Evolutionary conservation across 306 rosid species (phyloP).

Genomic region (Pterocarpus santalinus): DNA sequence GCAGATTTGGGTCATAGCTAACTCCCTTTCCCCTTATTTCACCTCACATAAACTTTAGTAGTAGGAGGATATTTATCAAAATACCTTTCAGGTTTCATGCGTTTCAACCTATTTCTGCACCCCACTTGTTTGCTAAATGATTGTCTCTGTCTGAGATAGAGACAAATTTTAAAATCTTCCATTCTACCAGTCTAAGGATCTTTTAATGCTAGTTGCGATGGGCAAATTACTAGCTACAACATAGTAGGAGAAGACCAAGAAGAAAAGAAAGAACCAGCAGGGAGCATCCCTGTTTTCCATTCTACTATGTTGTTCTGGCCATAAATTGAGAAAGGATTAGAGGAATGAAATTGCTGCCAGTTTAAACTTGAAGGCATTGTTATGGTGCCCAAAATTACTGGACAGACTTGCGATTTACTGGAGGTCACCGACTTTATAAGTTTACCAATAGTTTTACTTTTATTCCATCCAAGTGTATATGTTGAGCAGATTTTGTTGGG

Average conservation of each 20-base stretch:
- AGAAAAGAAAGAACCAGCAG: background rate
- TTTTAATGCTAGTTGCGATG: background rate
- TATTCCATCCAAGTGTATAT: background rate
- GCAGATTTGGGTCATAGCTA: background rate
- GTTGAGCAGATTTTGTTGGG: constrained; percentile 20
- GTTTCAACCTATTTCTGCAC: background rate
- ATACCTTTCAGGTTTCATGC: background rate
- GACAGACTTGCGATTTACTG: background rate
- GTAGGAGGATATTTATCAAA: background rate
- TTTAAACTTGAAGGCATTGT: background rate
- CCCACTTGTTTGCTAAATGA: background rate
- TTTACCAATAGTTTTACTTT: background rate
- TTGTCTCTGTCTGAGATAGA: background rate
- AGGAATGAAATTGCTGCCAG: constrained; percentile 5
- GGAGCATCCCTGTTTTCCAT: constrained; percentile 22
- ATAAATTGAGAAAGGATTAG: constrained; percentile 3
- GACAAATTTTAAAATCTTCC: background rate
- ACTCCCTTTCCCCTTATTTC: background rate
- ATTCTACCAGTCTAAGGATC: background rate
- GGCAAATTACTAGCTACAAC: background rate
- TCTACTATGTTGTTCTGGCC: background rate
- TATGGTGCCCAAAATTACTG: background rate
- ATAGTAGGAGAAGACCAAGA: background rate
- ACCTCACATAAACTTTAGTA: background rate
- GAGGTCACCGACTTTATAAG: constrained; percentile 7